Percentiles rank a stretch among this genome's conserved stretches.
These are phyloP conservation scores for Fusarium pininemorale DNA, from an alignment of 2,329 filamentous ascomycete genomes.

Conservation along the genomic window DNA sequence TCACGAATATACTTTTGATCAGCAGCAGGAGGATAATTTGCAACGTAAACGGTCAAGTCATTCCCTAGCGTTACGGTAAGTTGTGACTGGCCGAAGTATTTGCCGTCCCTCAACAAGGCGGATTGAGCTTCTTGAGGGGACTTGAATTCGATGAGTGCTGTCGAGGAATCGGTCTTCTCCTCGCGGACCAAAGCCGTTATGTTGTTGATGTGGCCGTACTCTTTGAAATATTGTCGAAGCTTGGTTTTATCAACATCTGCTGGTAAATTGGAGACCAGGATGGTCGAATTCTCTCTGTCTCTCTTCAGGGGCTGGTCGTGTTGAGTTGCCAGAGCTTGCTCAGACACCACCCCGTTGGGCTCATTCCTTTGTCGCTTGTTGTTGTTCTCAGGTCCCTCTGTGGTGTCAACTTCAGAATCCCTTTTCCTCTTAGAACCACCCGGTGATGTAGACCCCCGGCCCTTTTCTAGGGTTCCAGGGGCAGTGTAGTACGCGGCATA, in stretches of 20 bases:
- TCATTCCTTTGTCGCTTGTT: constrained; percentile 74
- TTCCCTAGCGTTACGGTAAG: constrained; percentile 80
- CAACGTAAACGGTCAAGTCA: constrained; percentile 84
- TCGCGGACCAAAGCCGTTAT: constrained; percentile 73
- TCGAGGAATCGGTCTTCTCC: constrained; percentile 66
- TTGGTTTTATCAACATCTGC: constrained; percentile 73
- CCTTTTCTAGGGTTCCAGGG: constrained; percentile 37
- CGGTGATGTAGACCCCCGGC: constrained; percentile 47
- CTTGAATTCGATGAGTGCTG: constrained; percentile 87
- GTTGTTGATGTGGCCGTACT: constrained; percentile 85
- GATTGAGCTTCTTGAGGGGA: constrained; percentile 81
- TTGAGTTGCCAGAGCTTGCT: constrained; percentile 13
- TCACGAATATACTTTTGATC: constrained; percentile 75
- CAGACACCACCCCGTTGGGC: constrained; percentile 42
- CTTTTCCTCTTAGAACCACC: constrained; percentile 77
- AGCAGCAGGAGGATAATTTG: constrained; percentile 85
- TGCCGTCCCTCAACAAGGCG: constrained; percentile 82
- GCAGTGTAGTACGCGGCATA: constrained; percentile 54
- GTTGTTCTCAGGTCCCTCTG: constrained; percentile 52
- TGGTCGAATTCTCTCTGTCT: constrained; percentile 88
- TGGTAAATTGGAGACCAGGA: constrained; percentile 84
- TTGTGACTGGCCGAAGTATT: constrained; percentile 76
- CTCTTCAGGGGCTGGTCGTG: constrained; percentile 65
- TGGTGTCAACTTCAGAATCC: constrained; percentile 62
- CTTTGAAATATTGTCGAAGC: constrained; percentile 88